A percentile compares a stretch with the other conserved stretches of the same genome.
Evolutionary conservation across 371 early-diverging fungal species (phyloP).

Genomic region (Capillidium heterosporum): DNA sequence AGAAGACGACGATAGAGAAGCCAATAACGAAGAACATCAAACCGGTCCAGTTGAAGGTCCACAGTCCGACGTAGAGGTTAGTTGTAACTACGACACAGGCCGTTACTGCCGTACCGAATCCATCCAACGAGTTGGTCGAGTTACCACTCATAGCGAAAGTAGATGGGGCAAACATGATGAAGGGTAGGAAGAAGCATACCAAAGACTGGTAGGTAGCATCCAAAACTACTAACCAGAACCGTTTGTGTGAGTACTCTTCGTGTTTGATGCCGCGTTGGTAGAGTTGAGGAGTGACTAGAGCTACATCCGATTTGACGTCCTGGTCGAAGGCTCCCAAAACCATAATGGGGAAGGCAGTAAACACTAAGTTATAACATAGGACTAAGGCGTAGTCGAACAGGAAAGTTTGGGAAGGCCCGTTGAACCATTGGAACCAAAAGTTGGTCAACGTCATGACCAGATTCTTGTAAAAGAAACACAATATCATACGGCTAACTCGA

Average conservation of each 20-base stretch:
- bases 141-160: conserved; percentile 6
- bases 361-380: conserved; percentile 58
- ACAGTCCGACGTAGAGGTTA: conserved; percentile 48
- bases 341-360: conserved; percentile 49
- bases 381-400: conserved; percentile 78
- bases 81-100: conserved; percentile 32
- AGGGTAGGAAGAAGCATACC: conserved; percentile 30
- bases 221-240: conserved; percentile 38
- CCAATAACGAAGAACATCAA: conserved; percentile 21
- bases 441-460: conserved; percentile 65
- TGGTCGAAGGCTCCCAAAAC: conserved; percentile 36
- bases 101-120: conserved; percentile 24
- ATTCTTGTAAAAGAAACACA: conserved; percentile 88
- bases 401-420: conserved; percentile 53
- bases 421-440: conserved; percentile 66
- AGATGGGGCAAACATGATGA: neutral
- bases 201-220: conserved; percentile 54
- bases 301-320: conserved; percentile 28
- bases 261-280: conserved; percentile 42
- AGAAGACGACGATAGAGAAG: conserved; percentile 21
- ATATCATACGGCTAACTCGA: conserved; percentile 71
- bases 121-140: neutral
- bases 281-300: conserved; percentile 36
- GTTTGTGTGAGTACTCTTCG: conserved; percentile 26
- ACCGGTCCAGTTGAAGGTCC: conserved; percentile 60